Base-by-base conservation (phyloP, 2,329 filamentous ascomycete species). In the Mollisia scopiformis region DNA sequence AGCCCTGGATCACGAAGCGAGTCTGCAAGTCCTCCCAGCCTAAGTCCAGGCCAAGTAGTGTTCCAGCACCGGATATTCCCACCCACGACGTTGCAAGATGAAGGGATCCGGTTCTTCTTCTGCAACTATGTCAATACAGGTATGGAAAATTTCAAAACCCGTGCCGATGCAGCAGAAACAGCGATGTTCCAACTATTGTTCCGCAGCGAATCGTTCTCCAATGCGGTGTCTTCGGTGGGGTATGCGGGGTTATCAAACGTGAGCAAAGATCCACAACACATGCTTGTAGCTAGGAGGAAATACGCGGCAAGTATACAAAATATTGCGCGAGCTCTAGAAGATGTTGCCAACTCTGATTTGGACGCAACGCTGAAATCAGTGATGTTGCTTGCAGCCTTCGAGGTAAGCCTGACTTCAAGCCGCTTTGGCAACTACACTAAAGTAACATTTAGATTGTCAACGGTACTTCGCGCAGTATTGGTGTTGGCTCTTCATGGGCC, bases 301-400 rank as follows among this genome's bases (percentile, higher is more conserved):
- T 84, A 84, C 67, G 79, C 78, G 6, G 76, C 76, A 8, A 81
- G 80, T 7, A 73, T 85, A 1, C 73, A 75, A n/a, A 66, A 82
- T 55, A 80, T 79, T 10, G 82, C 81, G 49, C 69, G 73, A 21
- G 78, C 80, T 1, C 74, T 85, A 16, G 71, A 74, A 27, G 73
- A 81, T 58, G 75, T 78, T 0, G 63, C 63, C 13, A 78, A 79
- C 61, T 77, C 78, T 3, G 71, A 79, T 61, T 79, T 82, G 59
- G 81, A 84, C 63, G 79, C 75, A 47, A 82, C 80, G 1, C 82
- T 85, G 76, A 78, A 84, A 11, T 77, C 79, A 1, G 77, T 84
- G 10, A 75, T 85, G 51, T 78, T 84, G 31, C 74, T 85, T 7
- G 79, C 80, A 49, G 78, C 81, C 5, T 85, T 82, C 63, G 82